These are phyloP conservation scores for Xylaria intraflava DNA, from an alignment of 495 filamentous ascomycete genomes.

Conservation along the genomic window DNA sequence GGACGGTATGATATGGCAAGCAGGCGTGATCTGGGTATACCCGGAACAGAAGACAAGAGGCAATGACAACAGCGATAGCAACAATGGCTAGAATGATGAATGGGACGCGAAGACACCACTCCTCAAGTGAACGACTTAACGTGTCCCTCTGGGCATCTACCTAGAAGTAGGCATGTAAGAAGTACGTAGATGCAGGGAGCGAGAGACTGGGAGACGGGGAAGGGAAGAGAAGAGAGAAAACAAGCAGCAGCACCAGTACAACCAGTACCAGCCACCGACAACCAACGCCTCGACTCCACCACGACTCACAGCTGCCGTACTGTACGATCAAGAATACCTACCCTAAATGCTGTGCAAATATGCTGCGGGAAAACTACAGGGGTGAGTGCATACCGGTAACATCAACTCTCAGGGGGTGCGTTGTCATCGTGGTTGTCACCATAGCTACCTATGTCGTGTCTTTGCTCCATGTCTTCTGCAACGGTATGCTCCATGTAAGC, in stretches of 20 bases:
- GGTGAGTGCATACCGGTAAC: neutral
- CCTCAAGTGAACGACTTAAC: neutral
- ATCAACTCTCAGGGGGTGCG: neutral
- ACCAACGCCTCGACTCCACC: neutral
- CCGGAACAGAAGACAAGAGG: neutral
- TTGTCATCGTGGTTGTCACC: neutral
- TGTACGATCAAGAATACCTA: neutral
- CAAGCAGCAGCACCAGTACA: neutral
- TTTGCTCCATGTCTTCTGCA: neutral
- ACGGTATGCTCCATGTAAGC: neutral
- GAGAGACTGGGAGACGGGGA: neutral
- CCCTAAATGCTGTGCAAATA: neutral
- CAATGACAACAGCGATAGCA: neutral
- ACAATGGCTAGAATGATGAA: neutral
- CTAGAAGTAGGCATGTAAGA: too few species aligned
- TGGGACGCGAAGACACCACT: neutral
- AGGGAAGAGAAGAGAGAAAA: neutral
- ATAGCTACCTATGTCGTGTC: neutral
- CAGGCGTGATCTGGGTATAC: neutral
- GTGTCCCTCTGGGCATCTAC: too few species aligned
- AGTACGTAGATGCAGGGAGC: neutral
- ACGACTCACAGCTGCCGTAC: neutral
- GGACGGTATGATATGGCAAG: conserved; percentile 1
- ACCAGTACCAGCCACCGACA: neutral
- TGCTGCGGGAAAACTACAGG: neutral